phyloP scores from a whole-genome alignment of 164 flowering plant genomes.

The Liriodendron chinense region DNA sequence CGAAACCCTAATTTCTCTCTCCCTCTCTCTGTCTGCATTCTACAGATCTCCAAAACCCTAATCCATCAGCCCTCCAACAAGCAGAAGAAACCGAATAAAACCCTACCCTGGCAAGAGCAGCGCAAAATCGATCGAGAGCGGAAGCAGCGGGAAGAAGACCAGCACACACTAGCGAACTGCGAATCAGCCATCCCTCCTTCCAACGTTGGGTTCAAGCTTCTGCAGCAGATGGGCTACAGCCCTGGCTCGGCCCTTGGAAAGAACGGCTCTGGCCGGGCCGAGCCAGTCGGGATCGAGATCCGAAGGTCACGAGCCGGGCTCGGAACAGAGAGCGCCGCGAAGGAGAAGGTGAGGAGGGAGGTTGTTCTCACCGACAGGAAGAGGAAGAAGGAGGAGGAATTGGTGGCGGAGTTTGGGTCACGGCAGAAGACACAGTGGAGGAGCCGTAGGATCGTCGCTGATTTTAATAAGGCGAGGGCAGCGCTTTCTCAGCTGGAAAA shows the following conservation, averaged over 20 bases:
- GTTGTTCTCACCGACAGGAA: constrained; percentile 35
- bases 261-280: constrained; percentile 59
- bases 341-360: constrained; percentile 65
- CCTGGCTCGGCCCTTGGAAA: constrained; percentile 81
- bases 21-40: background rate
- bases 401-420: constrained; percentile 70
- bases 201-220: constrained; percentile 82
- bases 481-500: constrained; percentile 79
- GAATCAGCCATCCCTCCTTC: constrained; percentile 75
- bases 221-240: constrained; percentile 89
- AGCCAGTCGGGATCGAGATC: constrained; percentile 77
- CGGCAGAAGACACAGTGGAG: constrained; percentile 73
- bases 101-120: constrained; percentile 57
- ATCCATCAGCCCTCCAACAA: constrained; percentile 23
- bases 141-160: constrained; percentile 72
- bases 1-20: background rate
- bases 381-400: constrained; percentile 44
- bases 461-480: constrained; percentile 70
- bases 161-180: constrained; percentile 53
- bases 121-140: constrained; percentile 54
- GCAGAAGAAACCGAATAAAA: constrained; percentile 37
- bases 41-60: constrained; percentile 29
- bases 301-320: constrained; percentile 82
- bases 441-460: constrained; percentile 46
- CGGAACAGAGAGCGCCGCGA: constrained; percentile 66